Percentiles rank a stretch among this genome's conserved stretches.
Evolutionary conservation across 768 basidiomycete genomes (phyloP).

Genomic region (Coprinopsis marcescibilis): DNA sequence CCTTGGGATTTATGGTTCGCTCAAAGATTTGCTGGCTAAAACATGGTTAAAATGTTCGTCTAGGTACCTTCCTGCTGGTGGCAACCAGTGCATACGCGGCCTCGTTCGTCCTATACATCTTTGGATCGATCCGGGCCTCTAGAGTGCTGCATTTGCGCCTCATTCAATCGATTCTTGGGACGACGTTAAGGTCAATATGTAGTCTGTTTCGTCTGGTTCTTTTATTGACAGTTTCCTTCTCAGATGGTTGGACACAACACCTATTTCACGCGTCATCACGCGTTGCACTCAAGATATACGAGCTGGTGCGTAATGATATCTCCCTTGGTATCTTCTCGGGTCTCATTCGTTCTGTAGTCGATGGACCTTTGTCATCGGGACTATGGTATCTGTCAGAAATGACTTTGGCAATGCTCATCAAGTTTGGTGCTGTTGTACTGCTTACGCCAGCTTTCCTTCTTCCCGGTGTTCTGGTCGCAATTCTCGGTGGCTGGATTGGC

Average conservation of each 20-base stretch:
- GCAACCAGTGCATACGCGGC: constrained; percentile 25
- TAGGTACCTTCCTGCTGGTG: constrained; percentile 7
- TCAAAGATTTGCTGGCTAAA: neutral
- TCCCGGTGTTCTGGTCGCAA: constrained; percentile 18
- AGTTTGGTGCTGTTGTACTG: constrained; percentile 36
- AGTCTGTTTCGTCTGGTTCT: neutral
- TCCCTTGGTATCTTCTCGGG: neutral
- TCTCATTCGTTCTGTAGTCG: constrained; percentile 30
- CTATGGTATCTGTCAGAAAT: constrained; percentile 25
- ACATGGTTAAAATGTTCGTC: neutral
- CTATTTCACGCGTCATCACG: constrained; percentile 47
- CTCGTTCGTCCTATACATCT: constrained; percentile 34
- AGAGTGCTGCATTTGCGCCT: constrained; percentile 46
- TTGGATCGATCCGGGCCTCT: constrained; percentile 47
- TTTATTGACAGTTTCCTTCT: neutral
- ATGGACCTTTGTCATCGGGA: constrained; percentile 30
- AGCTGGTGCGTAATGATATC: constrained; percentile 25
- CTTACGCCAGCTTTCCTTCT: constrained; percentile 37
- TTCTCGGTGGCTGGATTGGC: constrained; percentile 19
- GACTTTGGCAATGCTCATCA: constrained; percentile 31
- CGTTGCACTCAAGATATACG: constrained; percentile 62
- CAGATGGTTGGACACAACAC: constrained; percentile 42
- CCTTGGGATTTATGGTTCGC: constrained; percentile 32
- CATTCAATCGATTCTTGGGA: constrained; percentile 46
- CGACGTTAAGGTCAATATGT: constrained; percentile 44